Base-by-base conservation (phyloP, 1,284 basidiomycete genomes). In the Irpex lacteus region DNA sequence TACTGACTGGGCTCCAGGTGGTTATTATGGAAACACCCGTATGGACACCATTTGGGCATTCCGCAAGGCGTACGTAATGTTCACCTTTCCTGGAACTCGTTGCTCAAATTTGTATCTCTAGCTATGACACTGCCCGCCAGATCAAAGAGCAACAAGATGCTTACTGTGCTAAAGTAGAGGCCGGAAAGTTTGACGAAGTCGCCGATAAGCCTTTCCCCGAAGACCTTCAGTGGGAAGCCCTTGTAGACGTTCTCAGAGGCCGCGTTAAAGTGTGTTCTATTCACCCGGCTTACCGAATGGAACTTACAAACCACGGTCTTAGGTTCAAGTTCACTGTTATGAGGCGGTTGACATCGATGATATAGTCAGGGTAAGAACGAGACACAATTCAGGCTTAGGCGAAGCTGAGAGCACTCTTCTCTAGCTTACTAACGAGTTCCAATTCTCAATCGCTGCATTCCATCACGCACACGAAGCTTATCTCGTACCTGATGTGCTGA, bases 211-310 rank as follows among this genome's bases (percentile, higher is more conserved):
- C 82, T 0, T 94, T 91, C 75, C 94, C 94, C 0, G 85, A 91
- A 34, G 86, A 87, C 61, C 77, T 95, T 21, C 84, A 92, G 69
- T 93, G 90, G 86, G 94, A 96, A 73, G 83, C 88, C 1, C 77
- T 96, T 9, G 90, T 94, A 0, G 94, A 96, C 67, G 87, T 95
- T 2, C 77, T 97, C 34, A 80, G 95, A 68, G 92, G 92, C 5
- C 82, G 82, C 64, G 80, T 89, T 68, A 91, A 91, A 80, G 88
- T 68, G 91, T 90, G 80, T 87, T 88, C 40, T 4, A 59, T 13
- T 15, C 18, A 9, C 37, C 3, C 15, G n/a, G 9, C 2, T 40
- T 21, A n/a, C n/a, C 9, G 11, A 18, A 26, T 26, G 3, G 26
- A 26, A 18, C 59, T 37, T 34, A 60, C 44, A n/a, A 49, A 15